Conservation (phyloP, 164 flowering plant genomes). For the Cinnamomum chago region DNA sequence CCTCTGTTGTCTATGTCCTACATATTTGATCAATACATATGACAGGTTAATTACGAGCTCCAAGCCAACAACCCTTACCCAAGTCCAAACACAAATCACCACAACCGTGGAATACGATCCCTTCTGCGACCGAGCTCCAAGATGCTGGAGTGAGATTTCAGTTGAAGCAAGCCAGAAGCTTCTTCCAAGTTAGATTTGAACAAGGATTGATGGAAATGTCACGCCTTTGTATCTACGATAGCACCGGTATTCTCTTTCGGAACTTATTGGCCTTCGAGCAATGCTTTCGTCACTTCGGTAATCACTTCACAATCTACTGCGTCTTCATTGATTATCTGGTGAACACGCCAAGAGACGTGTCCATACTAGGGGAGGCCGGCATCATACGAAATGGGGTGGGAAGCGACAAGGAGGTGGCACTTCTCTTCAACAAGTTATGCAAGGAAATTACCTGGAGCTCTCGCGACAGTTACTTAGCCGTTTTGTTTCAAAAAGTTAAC, state of each 20-base stretch:
- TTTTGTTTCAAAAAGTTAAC: constrained; percentile 26
- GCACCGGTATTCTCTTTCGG: constrained; percentile 63
- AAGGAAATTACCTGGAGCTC: constrained; percentile 33
- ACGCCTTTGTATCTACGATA: constrained; percentile 50
- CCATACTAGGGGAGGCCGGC: constrained; percentile 26
- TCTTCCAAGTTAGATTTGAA: constrained; percentile 36
- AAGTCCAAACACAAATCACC: too few relatives aligned
- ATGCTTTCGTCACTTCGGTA: constrained; percentile 60
- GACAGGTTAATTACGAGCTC: too few relatives aligned
- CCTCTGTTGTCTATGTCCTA: too few relatives aligned
- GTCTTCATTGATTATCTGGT: constrained; percentile 51
- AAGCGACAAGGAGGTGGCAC: constrained; percentile 48
- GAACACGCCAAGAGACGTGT: constrained; percentile 38
- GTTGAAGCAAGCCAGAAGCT: constrained; percentile 28
- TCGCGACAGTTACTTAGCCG: constrained; percentile 9
- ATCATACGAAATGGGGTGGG: constrained; percentile 41
- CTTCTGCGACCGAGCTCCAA: constrained; percentile 31
- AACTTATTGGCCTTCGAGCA: constrained; percentile 82
- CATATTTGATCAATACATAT: too few relatives aligned
- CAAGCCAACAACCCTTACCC: too few relatives aligned
- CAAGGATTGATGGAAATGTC: constrained; percentile 51
- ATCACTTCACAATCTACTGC: constrained; percentile 38
- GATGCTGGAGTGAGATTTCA: constrained; percentile 48
- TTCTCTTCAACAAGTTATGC: constrained; percentile 38
- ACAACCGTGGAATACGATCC: background rate